Evolutionary conservation across 2,329 filamentous ascomycete species (phyloP), one percentile per base, ranked within the genome.

Genomic region (Paraconiothyrium sp.): DNA sequence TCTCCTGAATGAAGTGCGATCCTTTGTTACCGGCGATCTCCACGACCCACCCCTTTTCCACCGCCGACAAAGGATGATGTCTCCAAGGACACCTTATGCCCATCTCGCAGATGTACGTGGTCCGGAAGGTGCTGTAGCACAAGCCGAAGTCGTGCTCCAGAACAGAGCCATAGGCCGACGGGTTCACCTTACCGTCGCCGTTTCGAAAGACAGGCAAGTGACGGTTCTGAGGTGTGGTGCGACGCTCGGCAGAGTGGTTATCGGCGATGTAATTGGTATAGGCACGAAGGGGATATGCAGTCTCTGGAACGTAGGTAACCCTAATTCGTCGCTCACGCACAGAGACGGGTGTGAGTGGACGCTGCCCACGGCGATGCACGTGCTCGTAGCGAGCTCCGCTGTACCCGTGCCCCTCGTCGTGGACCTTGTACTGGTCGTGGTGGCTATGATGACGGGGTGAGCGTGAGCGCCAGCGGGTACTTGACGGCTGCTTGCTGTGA

Each of bases 181-280:
- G 56, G 16, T 58, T 58, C 4, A 58, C 56, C 37, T 58, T 58
- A 22, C 56, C 56, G 39, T 58, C 56, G 16, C 56, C 56, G 32
- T 57, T 57, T 2, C 46, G n/a, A 16, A 57, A 57, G 3, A 10
- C 11, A 13, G 54, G 46, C 20, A 57, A 32, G n/a, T 39, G 16
- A 10, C 8, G 14, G 44, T 48, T 57, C 1, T 30, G 9, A 22
- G 30, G 7, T 14, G 54, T 57, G 20, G 24, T 30, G 32, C n/a
- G 20, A 10, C 54, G 54, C 11, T 27, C 30, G 2, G 24, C 16
- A n/a, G 24, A n/a, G 10, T 37, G 32, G 44, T 49, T 57, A 7
- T 39, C 44, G 16, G 27, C 14, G 4, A 57, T 49, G 22, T 57
- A 48, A n/a, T 48, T 57, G n/a, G 54, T 57, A n/a, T 57, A 57